Evolutionary conservation across 148 eudicot species (phyloP), one percentile per base, ranked within the genome.

Genomic region (Agrostemma githago): DNA sequence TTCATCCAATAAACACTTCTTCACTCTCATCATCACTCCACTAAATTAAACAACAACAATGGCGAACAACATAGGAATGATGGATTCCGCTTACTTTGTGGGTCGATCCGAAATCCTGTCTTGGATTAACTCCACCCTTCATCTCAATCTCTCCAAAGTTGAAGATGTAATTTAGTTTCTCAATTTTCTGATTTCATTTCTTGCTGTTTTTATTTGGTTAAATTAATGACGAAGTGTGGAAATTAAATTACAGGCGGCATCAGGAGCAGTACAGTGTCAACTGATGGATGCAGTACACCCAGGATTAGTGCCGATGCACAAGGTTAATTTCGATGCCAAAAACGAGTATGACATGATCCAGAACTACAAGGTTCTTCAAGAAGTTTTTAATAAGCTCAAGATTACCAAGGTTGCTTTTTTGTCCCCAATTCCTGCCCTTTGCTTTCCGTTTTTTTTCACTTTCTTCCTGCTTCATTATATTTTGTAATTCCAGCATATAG

Each of bases 211-310:
- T 66, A 5, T 51, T 48, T 48, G 54, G 14, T 8, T 8, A 1
- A 48, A 48, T 48, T 48, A 48, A 51, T 12, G 56, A 51, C 9
- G 34, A 12, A 39, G 12, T 14, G 42, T 11, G 19, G 68, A 26
- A 68, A 59, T 60, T 72, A 26, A 68, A 59, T 60, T 72, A 42
- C 77, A 94, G 97, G 96, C 91, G 15, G 89, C 91, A n/a, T 83
- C 93, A 0, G 98, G 98, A 34, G 97, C 97, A 53, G 95, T 94
- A 71, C 98, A 94, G 2, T 94, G 98, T 77, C 97, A 94, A 81
- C 76, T 94, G 70, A 94, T 94, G 97, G 98, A 91, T 26, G 85
- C 87, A 8, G 97, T 83, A 17, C 98, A 91, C 60, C 95, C 95
- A 0, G 98, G 97, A 16, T 79, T 85, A 17, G 98, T 94, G 57